A percentile compares a stretch with the other conserved stretches of the same genome.
phyloP scores from a whole-genome alignment of 768 basidiomycete genomes.

The Phlebiopsis flavidoalba region DNA sequence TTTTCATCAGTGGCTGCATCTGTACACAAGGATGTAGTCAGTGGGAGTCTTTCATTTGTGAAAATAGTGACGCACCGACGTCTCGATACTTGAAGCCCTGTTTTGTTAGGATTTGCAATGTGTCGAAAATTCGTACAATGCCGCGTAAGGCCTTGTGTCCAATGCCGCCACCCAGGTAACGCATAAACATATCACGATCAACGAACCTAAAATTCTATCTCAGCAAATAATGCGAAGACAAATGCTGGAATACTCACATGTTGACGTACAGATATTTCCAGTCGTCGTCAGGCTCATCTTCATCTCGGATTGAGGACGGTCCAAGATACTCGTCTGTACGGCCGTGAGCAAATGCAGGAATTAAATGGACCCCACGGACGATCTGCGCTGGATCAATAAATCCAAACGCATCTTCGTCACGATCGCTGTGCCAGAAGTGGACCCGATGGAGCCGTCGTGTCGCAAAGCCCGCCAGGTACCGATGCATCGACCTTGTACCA shows the following conservation, averaged over 20 bases:
- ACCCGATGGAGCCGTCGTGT: neutral
- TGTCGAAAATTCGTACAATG: neutral
- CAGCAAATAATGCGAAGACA: too few species aligned
- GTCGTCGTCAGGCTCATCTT: neutral
- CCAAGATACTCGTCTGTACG: neutral
- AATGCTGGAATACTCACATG: neutral
- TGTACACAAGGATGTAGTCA: too few species aligned
- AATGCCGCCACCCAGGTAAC: neutral
- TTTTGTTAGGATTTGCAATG: neutral
- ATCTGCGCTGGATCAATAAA: neutral
- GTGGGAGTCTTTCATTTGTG: too few species aligned
- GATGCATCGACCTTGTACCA: neutral
- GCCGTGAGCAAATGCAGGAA: neutral
- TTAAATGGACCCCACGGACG: neutral
- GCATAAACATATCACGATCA: slow-evolving; percentile 25
- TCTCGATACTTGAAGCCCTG: neutral
- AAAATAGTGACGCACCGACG: too few species aligned
- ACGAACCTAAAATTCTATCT: slow-evolving; percentile 16
- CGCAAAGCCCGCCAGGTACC: neutral
- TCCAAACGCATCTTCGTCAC: neutral
- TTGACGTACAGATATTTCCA: neutral
- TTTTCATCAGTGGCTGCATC: too few species aligned
- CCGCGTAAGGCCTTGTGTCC: neutral
- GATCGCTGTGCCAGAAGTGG: neutral
- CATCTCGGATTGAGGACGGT: neutral